Percentiles rank a stretch among this genome's conserved stretches.
These are phyloP conservation scores for Phytophthora melonis DNA, from an alignment of 352 stramenopile species.

Conservation along the genomic window DNA sequence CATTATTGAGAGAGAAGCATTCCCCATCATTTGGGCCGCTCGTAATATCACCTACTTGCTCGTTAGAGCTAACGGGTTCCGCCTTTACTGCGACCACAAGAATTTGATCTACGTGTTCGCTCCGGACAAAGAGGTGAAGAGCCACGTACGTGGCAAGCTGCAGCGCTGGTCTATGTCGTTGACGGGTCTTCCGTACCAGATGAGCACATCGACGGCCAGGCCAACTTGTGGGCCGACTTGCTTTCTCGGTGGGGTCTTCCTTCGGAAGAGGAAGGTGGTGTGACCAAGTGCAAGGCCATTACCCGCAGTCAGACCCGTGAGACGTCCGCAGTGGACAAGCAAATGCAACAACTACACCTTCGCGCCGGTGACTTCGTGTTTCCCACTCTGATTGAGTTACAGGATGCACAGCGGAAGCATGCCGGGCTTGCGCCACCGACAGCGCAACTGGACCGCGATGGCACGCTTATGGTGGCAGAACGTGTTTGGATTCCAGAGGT, in stretches of 20 bases:
- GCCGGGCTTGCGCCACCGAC: not conserved
- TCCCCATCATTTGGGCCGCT: conserved; percentile 20
- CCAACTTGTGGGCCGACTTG: conserved; percentile 12
- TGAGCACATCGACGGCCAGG: conserved; percentile 15
- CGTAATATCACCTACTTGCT: conserved; percentile 24
- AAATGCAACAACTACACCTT: not conserved
- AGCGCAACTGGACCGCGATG: not conserved
- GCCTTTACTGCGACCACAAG: conserved; percentile 31
- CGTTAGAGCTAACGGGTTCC: conserved; percentile 7
- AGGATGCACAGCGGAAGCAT: not conserved
- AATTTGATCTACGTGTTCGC: conserved; percentile 40
- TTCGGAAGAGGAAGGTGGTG: not conserved
- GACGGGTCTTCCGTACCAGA: conserved; percentile 11
- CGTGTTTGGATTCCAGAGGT: not conserved
- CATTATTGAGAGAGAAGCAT: conserved; percentile 31
- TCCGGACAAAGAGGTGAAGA: conserved; percentile 13
- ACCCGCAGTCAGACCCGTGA: not conserved
- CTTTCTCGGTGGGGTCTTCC: not conserved
- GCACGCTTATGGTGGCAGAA: not conserved
- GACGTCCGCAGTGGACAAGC: too few relatives aligned
- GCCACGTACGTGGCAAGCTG: conserved; percentile 24
- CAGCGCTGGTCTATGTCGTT: conserved; percentile 27
- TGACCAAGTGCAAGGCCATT: not conserved
- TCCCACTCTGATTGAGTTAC: not conserved
- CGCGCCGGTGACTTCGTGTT: conserved; percentile 6